These are phyloP conservation scores for Hyphodiscus hymeniophilus DNA, from an alignment of 495 filamentous ascomycete genomes.

Conservation along the genomic window DNA sequence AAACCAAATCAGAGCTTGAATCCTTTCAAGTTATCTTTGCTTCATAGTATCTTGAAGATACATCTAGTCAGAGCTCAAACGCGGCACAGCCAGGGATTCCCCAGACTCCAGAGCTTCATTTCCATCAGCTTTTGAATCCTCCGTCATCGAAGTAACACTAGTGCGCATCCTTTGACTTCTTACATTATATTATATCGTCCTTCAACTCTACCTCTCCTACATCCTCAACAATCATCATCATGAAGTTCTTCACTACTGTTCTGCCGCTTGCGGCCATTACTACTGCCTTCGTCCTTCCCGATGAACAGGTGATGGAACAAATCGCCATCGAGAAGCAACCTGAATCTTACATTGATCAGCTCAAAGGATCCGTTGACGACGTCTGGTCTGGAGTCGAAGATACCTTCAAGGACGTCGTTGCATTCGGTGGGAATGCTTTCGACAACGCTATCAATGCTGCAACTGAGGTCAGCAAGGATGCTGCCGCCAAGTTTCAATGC, in stretches of 20 bases:
- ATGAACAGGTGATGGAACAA: conserved; percentile 37
- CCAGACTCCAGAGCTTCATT: too few relatives aligned
- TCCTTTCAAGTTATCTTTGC: background rate
- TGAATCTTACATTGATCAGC: conserved; percentile 25
- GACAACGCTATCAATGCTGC: conserved; percentile 36
- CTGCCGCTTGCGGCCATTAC: conserved; percentile 45
- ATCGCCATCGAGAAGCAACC: conserved; percentile 29
- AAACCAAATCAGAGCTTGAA: background rate
- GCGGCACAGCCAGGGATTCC: background rate
- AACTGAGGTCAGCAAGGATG: conserved; percentile 25
- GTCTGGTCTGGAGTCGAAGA: conserved; percentile 27
- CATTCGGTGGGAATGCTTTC: conserved; percentile 33
- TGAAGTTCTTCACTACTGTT: conserved; percentile 25
- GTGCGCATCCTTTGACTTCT: background rate
- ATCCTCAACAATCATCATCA: conserved; percentile 7
- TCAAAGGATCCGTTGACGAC: conserved; percentile 30
- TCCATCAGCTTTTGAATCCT: too few relatives aligned
- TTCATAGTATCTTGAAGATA: background rate
- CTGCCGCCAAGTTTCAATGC: conserved; percentile 29
- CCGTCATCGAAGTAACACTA: too few relatives aligned
- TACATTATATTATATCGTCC: conserved; percentile 2
- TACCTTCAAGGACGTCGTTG: conserved; percentile 27
- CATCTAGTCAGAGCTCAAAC: background rate
- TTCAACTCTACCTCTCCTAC: conserved; percentile 5
- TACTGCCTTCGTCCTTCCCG: conserved; percentile 53